Conservation (phyloP, 176 grass and related monocot species). For the Oryza brachyantha region DNA sequence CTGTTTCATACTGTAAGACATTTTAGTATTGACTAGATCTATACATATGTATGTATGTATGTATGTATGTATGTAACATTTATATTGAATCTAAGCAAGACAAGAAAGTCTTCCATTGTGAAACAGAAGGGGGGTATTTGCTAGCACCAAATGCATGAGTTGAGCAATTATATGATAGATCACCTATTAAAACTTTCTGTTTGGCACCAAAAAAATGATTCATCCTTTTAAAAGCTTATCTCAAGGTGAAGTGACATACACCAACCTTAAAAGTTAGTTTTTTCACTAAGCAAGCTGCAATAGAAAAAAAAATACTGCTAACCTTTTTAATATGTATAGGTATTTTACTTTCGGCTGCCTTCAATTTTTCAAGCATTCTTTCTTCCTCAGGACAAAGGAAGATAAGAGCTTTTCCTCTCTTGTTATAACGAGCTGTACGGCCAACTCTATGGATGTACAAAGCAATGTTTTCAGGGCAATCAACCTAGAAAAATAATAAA, state of each 20-base stretch:
- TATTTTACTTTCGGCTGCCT: conserved; percentile 74
- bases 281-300: not conserved
- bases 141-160: not conserved
- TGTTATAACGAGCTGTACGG: conserved; percentile 84
- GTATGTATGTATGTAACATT: too few species aligned
- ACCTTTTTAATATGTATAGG: conserved; percentile 64
- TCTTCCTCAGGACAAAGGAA: conserved; percentile 82
- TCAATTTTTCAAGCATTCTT: conserved; percentile 84
- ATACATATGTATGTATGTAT: too few species aligned
- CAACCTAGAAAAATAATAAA: conserved; percentile 48
- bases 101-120: too few species aligned
- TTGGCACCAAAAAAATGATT: not conserved
- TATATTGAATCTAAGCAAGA: too few species aligned
- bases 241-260: not conserved
- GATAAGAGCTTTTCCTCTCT: conserved; percentile 71
- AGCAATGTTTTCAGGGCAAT: conserved; percentile 75
- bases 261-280: not conserved
- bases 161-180: conserved; percentile 9
- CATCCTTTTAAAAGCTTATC: not conserved
- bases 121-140: too few species aligned
- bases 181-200: not conserved
- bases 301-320: conserved; percentile 3
- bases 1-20: too few species aligned
- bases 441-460: conserved; percentile 96
- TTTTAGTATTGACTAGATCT: too few species aligned